Percentiles rank a stretch among this genome's conserved stretches.
These are phyloP conservation scores for Aristolochia californica DNA, from an alignment of 164 flowering plant genomes.

Conservation along the genomic window DNA sequence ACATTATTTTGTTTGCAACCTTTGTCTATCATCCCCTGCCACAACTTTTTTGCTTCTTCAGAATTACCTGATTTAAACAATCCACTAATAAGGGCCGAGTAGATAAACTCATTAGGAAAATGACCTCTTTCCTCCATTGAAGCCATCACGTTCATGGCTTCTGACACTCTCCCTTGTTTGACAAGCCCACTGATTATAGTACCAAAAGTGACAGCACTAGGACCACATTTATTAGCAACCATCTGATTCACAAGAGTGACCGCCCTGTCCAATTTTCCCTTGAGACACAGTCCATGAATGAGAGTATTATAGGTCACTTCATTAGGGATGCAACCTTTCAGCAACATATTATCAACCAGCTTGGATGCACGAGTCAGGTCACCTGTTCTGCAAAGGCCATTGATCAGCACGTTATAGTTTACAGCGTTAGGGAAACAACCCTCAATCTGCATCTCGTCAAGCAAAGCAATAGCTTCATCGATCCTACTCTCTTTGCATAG, in stretches of 20 bases:
- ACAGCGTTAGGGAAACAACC: slow-evolving; percentile 59
- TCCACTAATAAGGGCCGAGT: slow-evolving; percentile 68
- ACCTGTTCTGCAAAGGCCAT: slow-evolving; percentile 70
- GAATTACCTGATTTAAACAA: slow-evolving; percentile 65
- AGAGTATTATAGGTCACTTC: slow-evolving; percentile 74
- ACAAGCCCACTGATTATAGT: slow-evolving; percentile 74
- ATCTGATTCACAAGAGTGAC: slow-evolving; percentile 47
- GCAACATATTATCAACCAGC: slow-evolving; percentile 74
- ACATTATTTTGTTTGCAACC: slow-evolving; percentile 58
- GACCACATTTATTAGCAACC: slow-evolving; percentile 53
- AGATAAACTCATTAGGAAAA: slow-evolving; percentile 42
- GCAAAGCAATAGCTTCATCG: slow-evolving; percentile 68
- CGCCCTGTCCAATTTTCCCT: slow-evolving; percentile 75
- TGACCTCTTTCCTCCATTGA: slow-evolving; percentile 62
- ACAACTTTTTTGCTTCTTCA: slow-evolving; percentile 48
- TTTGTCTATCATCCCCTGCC: slow-evolving; percentile 48
- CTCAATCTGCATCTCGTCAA: slow-evolving; percentile 94
- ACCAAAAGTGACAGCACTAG: slow-evolving; percentile 68
- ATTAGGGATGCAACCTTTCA: slow-evolving; percentile 82
- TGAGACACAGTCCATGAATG: slow-evolving; percentile 64
- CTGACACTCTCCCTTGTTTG: slow-evolving; percentile 51
- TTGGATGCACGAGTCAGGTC: slow-evolving; percentile 59
- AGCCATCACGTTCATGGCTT: slow-evolving; percentile 32
- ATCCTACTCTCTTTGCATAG: slow-evolving; percentile 64
- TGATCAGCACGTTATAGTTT: slow-evolving; percentile 60